Evolutionary conservation across 202 grass and related monocot genomes (phyloP), one percentile per base, ranked within the genome.

Genomic region (Setaria viridis): DNA sequence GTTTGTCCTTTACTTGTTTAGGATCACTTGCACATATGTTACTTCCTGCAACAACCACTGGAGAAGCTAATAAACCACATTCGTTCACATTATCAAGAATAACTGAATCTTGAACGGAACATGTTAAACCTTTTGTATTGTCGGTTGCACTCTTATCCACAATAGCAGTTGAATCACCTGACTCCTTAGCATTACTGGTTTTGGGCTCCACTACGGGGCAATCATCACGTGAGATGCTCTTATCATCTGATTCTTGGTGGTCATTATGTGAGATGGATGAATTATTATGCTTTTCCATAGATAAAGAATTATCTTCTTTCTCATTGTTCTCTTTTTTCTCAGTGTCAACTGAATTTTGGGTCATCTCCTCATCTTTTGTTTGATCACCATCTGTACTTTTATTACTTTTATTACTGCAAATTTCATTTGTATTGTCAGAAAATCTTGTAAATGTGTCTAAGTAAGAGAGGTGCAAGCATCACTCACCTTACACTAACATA

Each of bases 401-500:
- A 63, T 70, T 89, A 79, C 74, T 76, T 90, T 57, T 82, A 68
- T 70, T 56, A 78, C 87, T 93, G 78, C 79, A 74, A 79, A 70
- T 90, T 90, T 64, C 35, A 87, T 83, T 69, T 41, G 80, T 35
- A 63, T 76, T 13, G 50, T 94, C 71, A 90, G 45, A 42, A 82
- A 80, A 92, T 32, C 21, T 90, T 79, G 19, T 4, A 20, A 39
- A 42, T 59, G 67, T 67, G 79, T 67, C 37, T 49, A 58, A 85
- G 19, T 60, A 73, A 73, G 17, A 88, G 9, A 78, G 7, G 80
- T 65, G 70, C 33, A 64, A 85, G 59, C 78, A 87, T 68, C 70
- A 58, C 85, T 87, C 89, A 97, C 94, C 94, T 97, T 79, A 86
- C 85, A 88, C 56, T 84, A 25, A 63, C 58, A 88, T 29, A 75